Evolutionary conservation across 352 stramenopile genomes (phyloP), one percentile per base, ranked within the genome.

Genomic region (Pythium biforme): DNA sequence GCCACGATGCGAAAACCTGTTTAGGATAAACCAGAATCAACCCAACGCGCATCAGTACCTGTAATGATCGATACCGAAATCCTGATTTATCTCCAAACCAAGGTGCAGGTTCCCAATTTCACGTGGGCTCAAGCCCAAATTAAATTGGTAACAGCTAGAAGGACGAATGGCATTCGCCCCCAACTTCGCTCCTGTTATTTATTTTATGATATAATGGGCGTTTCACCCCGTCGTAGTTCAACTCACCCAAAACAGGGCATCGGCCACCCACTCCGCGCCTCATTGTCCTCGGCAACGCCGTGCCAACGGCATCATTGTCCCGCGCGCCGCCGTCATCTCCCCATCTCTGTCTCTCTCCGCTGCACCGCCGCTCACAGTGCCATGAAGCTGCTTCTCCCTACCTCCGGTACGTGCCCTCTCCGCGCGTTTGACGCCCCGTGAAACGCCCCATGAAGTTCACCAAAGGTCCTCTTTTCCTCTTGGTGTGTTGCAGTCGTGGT

Each of bases 401-500:
- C 48, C 31, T 25, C 15, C 25, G 50, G 59, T 66, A 43, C 59
- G 59, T 60, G 17, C 20, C n/a, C 20, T 52, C 34, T 9, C 25
- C 20, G 9, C 15, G 11, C 37, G 12, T 20, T 26, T 59, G 22
- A 59, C 39, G 6, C 14, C 19, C 14, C 20, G 3, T 31, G 31
- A n/a, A n/a, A n/a, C n/a, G n/a, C n/a, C n/a, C n/a, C n/a, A n/a
- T n/a, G n/a, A n/a, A n/a, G n/a, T n/a, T n/a, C n/a, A n/a, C n/a
- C n/a, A n/a, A n/a, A n/a, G n/a, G n/a, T 34, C 23, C 0, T 34
- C 31, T 10, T n/a, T 43, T 20, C 37, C 31, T 12, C 31, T 37
- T 12, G 10, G 4, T 10, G n/a, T n/a, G n/a, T n/a, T n/a, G 4
- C 59, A 89, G 81, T 88, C 54, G 63, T 90, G 48, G 15, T 76